These are phyloP conservation scores for Leucosporidium yakuticum DNA, from an alignment of 768 basidiomycete genomes.

Conservation along the genomic window DNA sequence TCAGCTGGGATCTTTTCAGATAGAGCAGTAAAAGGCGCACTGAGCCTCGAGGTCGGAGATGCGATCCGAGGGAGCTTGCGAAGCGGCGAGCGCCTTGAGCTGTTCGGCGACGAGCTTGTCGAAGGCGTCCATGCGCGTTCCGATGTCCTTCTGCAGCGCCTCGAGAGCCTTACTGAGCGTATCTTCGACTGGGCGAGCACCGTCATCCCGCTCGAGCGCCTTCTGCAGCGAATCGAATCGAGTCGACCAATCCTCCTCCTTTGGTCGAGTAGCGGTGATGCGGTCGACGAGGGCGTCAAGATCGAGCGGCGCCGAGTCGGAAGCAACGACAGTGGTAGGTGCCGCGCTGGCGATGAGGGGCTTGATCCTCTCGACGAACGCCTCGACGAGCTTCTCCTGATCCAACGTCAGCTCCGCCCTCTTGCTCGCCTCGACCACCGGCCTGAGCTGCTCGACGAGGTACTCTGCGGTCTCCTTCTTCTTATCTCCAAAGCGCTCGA, in stretches of 20 bases:
- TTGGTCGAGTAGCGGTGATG: background rate
- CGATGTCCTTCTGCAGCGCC: conserved; percentile 5
- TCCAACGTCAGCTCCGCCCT: background rate
- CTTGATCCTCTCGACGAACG: background rate
- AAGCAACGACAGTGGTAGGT: background rate
- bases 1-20: no score
- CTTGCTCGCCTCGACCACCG: background rate
- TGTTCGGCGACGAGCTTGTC: conserved; percentile 1
- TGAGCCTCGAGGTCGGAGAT: conserved; percentile 12
- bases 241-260: background rate
- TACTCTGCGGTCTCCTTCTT: background rate
- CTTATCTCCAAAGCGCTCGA: background rate
- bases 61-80: background rate
- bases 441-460: background rate
- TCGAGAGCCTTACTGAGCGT: background rate
- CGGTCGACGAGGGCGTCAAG: background rate
- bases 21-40: background rate
- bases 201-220: background rate
- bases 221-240: background rate
- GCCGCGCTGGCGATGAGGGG: background rate
- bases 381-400: conserved; percentile 4
- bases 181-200: background rate
- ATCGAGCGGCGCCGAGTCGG: background rate
- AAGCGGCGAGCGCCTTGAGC: background rate
- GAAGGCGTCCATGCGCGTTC: conserved; percentile 4